Base-by-base conservation (phyloP, 805 yeast species). In the Candida maltosa region DNA sequence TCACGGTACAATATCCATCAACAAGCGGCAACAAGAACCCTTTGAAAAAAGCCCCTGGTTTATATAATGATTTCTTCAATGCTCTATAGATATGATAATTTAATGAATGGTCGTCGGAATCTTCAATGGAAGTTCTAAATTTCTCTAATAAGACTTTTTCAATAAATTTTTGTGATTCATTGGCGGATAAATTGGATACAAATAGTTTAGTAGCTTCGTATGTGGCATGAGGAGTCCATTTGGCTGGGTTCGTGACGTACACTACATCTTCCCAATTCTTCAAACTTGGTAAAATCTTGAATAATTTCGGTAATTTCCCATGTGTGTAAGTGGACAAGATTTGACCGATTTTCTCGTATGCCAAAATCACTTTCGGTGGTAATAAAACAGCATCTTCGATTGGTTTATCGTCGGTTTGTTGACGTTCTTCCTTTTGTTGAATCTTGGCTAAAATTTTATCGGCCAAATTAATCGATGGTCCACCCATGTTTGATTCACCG, bases 41-140 rank as follows among this genome's bases (percentile, higher is more conserved):
- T 61, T 88, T 91, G 75, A 91, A 93, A 54, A 91, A 93, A 8
- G 98, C 98, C 37, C 93, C 88, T 20, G 99, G 98, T 60, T 93
- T 93, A 70, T 93, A 93, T 36, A 94, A 72, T 0, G 97, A 78
- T 65, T 93, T 93, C 61, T 89, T 91, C 48, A 93, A 65, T 0
- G 98, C 80, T 52, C 96, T 78, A 60, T 93, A 93, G 27, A 93
- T 70, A 56, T 93, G 99, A 56, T 93, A 91, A 62, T 94, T 91
- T 45, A 93, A 73, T 24, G 76, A 78, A 51, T 84, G 91, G 40
- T 78, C 82, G 47, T 82, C 89, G 39, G 76, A 75, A 18, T 79
- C 81, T 52, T 83, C 89, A 36, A 84, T 82, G 33, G 79, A 75
- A 26, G 65, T 65, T 65, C 89, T 75, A 53, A 84, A 82, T 57